Evolutionary conservation across 164 flowering plant genomes (phyloP), one percentile per base, ranked within the genome.

Genomic region (Macadamia tetraphylla): DNA sequence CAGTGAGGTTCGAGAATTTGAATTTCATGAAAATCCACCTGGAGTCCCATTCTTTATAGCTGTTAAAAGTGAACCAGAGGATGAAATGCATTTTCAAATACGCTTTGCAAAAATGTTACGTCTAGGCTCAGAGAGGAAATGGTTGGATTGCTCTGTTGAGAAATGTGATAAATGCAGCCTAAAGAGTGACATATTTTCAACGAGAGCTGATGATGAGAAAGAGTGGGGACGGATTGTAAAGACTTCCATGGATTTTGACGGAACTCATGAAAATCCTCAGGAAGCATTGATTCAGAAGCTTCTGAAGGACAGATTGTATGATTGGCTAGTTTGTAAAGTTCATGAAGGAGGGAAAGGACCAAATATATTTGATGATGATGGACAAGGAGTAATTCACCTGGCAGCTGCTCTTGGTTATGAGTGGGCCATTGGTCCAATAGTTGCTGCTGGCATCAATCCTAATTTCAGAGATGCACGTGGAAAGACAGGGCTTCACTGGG

Each of bases 401-500:
- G 88, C 88, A 52, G 88, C 96, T 76, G 81, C 92, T 67, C 90
- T 88, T 71, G 96, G 96, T 60, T 90, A 87, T 77, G 87, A 76
- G 29, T 88, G 92, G 92, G 92, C 89, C 29, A 79, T 90, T 69
- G 43, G 29, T 10, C 84, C 85, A 29, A 81, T 86, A 55, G 73
- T 87, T 71, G 86, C 85, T 71, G 82, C 90, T 49, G 89, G 94
- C 17, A 78, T 85, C 63, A 85, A 74, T 83, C 81, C 85, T 56
- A 86, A 78, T 74, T 90, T 84, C 71, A 76, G 94, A 66, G 96
- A 90, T 81, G 74, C 80, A 58, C 76, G 62, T 59, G 96, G 96
- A 58, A 76, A 86, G 77, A 87, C 92, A n/a, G 90, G 76, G 6
- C 88, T 88, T 70, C 94, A 90, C 73, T 90, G 92, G 94, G 94